Percentiles rank a stretch among this genome's conserved stretches.
Conservation (phyloP, 2,329 filamentous ascomycete species). For the Diplodia seriata region DNA sequence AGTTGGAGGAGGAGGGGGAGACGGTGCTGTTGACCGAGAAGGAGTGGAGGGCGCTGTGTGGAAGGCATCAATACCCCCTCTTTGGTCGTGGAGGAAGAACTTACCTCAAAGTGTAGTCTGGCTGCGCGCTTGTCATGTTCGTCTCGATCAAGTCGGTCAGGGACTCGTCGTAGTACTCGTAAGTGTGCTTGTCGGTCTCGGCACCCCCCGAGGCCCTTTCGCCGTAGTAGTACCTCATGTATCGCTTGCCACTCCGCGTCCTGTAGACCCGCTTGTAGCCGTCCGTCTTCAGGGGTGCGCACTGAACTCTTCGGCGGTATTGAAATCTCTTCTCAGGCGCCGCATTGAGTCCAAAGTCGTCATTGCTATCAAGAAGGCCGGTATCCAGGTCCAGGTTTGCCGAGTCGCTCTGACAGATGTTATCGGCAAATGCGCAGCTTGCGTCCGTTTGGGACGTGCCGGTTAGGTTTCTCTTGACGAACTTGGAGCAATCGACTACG, state of each 20-base stretch:
- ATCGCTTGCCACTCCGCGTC: not conserved
- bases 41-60: slow-evolving; percentile 1
- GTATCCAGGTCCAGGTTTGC: slow-evolving; percentile 37
- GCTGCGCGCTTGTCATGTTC: not conserved
- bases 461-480: slow-evolving; percentile 22
- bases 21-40: slow-evolving; percentile 3
- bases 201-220: not conserved
- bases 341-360: slow-evolving; percentile 38
- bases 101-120: slow-evolving; percentile 19
- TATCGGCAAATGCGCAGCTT: slow-evolving; percentile 33
- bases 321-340: slow-evolving; percentile 33
- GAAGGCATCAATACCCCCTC: not conserved
- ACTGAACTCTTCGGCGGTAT: slow-evolving; percentile 28
- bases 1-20: not conserved
- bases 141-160: not conserved
- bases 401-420: slow-evolving; percentile 31
- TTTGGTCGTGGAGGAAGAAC: not conserved
- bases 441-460: slow-evolving; percentile 27
- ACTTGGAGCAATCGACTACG: slow-evolving; percentile 10
- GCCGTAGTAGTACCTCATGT: slow-evolving; percentile 12
- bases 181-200: not conserved
- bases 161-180: slow-evolving; percentile 1
- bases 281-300: slow-evolving; percentile 33
- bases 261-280: slow-evolving; percentile 11
- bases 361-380: slow-evolving; percentile 35